Evolutionary conservation across 148 eudicot species (phyloP).

Genomic region (Rhododendron vialii): DNA sequence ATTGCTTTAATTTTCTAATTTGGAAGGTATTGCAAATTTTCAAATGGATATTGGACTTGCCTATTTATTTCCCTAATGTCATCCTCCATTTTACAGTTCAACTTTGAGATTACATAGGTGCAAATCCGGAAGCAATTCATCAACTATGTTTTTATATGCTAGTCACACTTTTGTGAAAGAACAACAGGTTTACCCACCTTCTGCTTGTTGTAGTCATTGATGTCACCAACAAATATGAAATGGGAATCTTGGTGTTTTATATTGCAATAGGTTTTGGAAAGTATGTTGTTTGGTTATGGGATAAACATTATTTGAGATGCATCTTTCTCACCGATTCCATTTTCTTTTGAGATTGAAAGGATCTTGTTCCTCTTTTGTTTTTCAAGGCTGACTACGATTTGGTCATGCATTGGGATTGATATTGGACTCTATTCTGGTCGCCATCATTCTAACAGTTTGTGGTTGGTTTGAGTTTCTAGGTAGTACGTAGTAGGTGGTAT

Average conservation of each 20-base stretch:
- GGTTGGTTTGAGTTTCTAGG: neutral
- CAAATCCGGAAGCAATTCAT: neutral
- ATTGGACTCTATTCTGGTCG: neutral
- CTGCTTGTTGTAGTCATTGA: neutral
- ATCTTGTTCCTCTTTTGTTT: neutral
- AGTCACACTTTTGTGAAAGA: neutral
- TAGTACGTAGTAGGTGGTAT: neutral
- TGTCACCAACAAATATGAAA: neutral
- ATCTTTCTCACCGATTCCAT: neutral
- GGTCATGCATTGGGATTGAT: neutral
- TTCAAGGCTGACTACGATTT: neutral
- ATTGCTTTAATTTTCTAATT: neutral
- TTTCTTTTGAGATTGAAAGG: neutral
- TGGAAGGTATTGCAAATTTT: neutral
- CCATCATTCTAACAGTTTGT: neutral
- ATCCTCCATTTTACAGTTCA: neutral
- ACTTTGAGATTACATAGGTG: neutral
- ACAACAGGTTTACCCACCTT: neutral
- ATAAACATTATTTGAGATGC: conserved; percentile 2
- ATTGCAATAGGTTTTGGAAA: neutral
- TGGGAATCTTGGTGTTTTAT: neutral
- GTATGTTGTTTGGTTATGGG: neutral
- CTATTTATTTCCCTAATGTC: neutral
- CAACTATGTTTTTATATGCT: neutral
- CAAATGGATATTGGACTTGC: neutral